These are phyloP conservation scores for Penicillium odoratum DNA, from an alignment of 495 filamentous ascomycete species.

Conservation along the genomic window DNA sequence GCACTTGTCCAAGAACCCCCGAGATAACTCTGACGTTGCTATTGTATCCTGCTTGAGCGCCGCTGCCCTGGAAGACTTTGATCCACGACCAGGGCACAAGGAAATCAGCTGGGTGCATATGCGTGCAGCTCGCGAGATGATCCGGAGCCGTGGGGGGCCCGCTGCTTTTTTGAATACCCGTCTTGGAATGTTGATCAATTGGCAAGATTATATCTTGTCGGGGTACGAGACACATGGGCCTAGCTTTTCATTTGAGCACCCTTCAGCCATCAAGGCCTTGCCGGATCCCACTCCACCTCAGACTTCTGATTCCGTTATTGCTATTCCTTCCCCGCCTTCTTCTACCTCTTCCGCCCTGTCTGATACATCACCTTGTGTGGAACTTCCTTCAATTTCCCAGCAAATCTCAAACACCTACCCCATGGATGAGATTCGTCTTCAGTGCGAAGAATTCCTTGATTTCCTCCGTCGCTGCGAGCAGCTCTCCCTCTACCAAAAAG, in stretches of 20 bases:
- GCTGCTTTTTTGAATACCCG: conserved; percentile 38
- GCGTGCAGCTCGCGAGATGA: conserved; percentile 41
- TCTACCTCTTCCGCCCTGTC: conserved; percentile 23
- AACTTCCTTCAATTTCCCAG: background rate
- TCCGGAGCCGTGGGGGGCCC: conserved; percentile 38
- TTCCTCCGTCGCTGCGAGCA: conserved; percentile 41
- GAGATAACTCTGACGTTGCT: conserved; percentile 36
- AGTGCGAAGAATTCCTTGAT: conserved; percentile 40
- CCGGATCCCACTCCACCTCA: conserved; percentile 3
- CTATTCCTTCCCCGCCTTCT: conserved; percentile 26
- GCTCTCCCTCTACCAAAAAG: conserved; percentile 30
- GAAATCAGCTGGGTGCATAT: conserved; percentile 42
- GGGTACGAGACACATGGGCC: conserved; percentile 38
- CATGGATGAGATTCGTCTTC: conserved; percentile 33
- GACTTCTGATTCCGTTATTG: conserved; percentile 8
- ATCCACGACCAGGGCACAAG: conserved; percentile 39
- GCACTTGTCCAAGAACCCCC: conserved; percentile 27
- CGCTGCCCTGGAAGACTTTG: conserved; percentile 43
- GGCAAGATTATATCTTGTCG: conserved; percentile 44
- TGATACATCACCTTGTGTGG: conserved; percentile 4
- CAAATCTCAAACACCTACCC: conserved; percentile 9
- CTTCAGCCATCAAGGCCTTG: conserved; percentile 1
- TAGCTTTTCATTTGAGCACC: conserved; percentile 36
- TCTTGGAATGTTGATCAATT: conserved; percentile 44
- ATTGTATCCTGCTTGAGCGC: conserved; percentile 42